Conservation (phyloP, 164 flowering plant species). For the Hamamelis virginiana region DNA sequence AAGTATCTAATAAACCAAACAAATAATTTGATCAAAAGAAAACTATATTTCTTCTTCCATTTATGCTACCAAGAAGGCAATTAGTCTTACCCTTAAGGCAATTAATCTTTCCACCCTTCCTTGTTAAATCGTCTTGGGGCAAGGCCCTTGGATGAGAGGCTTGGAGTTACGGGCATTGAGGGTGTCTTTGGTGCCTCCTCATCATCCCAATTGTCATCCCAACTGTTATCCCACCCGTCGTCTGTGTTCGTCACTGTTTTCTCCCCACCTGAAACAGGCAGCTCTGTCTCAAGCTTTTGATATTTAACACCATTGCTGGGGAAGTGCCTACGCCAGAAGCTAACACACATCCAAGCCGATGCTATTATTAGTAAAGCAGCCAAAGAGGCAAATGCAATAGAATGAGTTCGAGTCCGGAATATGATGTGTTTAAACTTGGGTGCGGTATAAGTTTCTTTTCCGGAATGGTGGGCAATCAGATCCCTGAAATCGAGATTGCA, state of each 20-base stretch:
- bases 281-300: conserved; percentile 61
- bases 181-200: conserved; percentile 74
- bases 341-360: conserved; percentile 32
- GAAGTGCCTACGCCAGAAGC: conserved; percentile 26
- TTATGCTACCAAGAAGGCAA: neutral
- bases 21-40: too few relatives aligned
- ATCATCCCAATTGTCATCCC: conserved; percentile 83
- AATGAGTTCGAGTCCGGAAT: conserved; percentile 18
- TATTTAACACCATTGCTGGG: conserved; percentile 31
- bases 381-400: conserved; percentile 24
- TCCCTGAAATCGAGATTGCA: conserved; percentile 61
- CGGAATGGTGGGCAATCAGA: conserved; percentile 23
- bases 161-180: conserved; percentile 59
- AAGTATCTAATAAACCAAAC: too few relatives aligned
- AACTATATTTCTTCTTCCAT: too few relatives aligned
- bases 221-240: conserved; percentile 73
- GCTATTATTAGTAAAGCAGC: conserved; percentile 35
- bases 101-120: conserved; percentile 70
- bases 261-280: conserved; percentile 43
- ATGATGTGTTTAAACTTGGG: conserved; percentile 14
- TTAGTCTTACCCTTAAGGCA: conserved; percentile 37
- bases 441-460: conserved; percentile 15
- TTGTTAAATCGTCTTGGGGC: conserved; percentile 56
- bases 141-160: conserved; percentile 61
- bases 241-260: conserved; percentile 27